phyloP scores from a whole-genome alignment of 225 moss, liverwort and hornwort genomes.

The Anthoceros angustus region DNA sequence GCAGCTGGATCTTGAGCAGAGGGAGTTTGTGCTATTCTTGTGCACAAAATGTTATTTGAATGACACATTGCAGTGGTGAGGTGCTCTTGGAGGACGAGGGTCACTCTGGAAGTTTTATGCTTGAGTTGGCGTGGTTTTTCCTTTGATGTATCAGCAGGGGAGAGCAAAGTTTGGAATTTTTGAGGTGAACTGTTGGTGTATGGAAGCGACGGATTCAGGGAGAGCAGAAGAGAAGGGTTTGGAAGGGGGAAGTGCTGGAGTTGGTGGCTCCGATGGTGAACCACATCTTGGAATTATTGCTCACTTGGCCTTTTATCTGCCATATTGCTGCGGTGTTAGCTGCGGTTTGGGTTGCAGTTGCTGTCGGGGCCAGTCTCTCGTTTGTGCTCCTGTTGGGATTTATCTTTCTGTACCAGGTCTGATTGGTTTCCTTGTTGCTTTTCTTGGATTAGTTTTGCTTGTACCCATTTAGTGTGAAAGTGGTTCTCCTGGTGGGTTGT shows the following conservation, averaged over 20 bases:
- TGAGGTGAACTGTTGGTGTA: no score
- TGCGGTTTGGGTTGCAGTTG: slow-evolving; percentile 38
- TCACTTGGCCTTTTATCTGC: slow-evolving; percentile 51
- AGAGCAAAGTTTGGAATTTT: no score
- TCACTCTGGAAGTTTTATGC: no score
- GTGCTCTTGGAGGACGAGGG: no score
- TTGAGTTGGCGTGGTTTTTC: no score
- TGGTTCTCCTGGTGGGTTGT: not conserved
- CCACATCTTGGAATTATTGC: slow-evolving; percentile 9
- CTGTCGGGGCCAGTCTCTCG: slow-evolving; percentile 28
- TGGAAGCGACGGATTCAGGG: not conserved
- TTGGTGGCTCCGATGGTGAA: not conserved
- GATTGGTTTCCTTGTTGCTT: not conserved
- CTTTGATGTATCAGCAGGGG: no score
- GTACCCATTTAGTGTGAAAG: not conserved
- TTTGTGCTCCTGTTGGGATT: slow-evolving; percentile 52
- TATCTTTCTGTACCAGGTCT: slow-evolving; percentile 49
- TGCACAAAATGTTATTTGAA: no score
- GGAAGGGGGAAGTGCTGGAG: not conserved
- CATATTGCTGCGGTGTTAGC: slow-evolving; percentile 56
- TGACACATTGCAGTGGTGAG: no score
- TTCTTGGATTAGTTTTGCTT: not conserved
- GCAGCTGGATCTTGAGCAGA: no score
- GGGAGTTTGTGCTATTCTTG: no score
- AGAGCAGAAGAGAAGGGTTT: not conserved